These are phyloP conservation scores for Alternaria brassicae DNA, from an alignment of 2,329 filamentous ascomycete species.

Conservation along the genomic window DNA sequence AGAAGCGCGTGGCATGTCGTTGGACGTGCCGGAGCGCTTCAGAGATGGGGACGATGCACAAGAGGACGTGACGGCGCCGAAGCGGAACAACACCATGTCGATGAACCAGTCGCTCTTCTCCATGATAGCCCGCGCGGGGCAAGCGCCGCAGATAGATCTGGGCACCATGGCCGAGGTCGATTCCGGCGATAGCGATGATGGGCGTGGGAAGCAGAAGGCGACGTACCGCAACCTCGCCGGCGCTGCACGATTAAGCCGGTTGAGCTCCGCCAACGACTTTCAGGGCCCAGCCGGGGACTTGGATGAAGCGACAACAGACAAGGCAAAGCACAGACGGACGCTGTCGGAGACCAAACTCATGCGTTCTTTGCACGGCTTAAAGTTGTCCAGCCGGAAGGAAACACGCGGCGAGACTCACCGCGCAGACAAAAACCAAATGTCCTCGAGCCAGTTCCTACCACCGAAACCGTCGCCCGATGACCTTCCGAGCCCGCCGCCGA, in stretches of 20 bases:
- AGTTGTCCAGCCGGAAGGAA: slow-evolving; percentile 45
- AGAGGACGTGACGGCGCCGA: slow-evolving; percentile 66
- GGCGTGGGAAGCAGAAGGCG: slow-evolving; percentile 32
- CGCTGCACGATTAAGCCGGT: slow-evolving; percentile 45
- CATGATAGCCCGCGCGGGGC: slow-evolving; percentile 86
- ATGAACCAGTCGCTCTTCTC: slow-evolving; percentile 97
- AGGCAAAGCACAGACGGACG: slow-evolving; percentile 62
- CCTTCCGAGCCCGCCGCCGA: slow-evolving; percentile 6
- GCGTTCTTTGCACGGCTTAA: slow-evolving; percentile 69
- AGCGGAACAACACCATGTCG: slow-evolving; percentile 61
- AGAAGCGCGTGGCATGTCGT: slow-evolving; percentile 49
- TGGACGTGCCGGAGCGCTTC: slow-evolving; percentile 65
- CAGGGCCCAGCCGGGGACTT: slow-evolving; percentile 17
- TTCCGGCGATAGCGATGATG: slow-evolving; percentile 75
- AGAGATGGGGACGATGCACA: slow-evolving; percentile 66
- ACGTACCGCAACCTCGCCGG: slow-evolving; percentile 42
- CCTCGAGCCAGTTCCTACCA: slow-evolving; percentile 51
- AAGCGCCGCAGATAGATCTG: slow-evolving; percentile 80
- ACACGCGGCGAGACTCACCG: slow-evolving; percentile 29
- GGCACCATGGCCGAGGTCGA: slow-evolving; percentile 77
- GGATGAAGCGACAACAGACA: slow-evolving; percentile 25
- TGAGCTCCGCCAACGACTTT: slow-evolving; percentile 46
- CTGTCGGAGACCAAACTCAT: slow-evolving; percentile 71
- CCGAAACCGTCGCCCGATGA: slow-evolving; percentile 35
- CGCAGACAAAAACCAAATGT: slow-evolving; percentile 67